Base-by-base conservation (phyloP, 139 green algal species). In the Closterium sp. region DNA sequence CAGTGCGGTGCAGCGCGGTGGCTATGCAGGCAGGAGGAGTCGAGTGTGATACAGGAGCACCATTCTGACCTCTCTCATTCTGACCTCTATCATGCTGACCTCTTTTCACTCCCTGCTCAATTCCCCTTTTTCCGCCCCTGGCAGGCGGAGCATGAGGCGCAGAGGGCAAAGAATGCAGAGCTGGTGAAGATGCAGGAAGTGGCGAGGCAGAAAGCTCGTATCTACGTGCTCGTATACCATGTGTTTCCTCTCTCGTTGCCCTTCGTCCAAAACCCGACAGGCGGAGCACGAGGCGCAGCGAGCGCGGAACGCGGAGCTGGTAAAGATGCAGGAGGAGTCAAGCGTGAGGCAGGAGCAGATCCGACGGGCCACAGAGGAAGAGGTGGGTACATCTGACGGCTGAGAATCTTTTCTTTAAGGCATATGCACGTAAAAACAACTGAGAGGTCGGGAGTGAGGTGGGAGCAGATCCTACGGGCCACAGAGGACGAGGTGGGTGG, bases 311-410 rank as follows among this genome's bases (percentile, higher is more conserved):
- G 95, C 89, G 1, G 97, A 99, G 94, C 95, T 98, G 64, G 97
- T 99, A 66, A 91, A 93, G 89, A 90, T 97, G 95, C 97, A 99
- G 94, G 97, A 99, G 94, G 96, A 99, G 92, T 95, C 90, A 25
- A 33, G 87, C 8, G 87, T 94, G 31, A 89, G 94, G 9, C 94
- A 97, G 86, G 97, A 99, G 95, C 91, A 84, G n/a, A 95, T 95
- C 33, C 88, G 89, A 31, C 91, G 93, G 25, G 31, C 34, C 16
- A 96, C 92, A 19, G 95, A 96, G 88, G 90, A 95, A 34, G 55
- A 76, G 55, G 55, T 76, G 25, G 25, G 55, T n/a, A n/a, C n/a
- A n/a, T n/a, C n/a, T n/a, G n/a, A n/a, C n/a, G n/a, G n/a, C 84
- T n/a, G n/a, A n/a, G n/a, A n/a, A n/a, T n/a, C n/a, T n/a, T n/a